Percentiles rank a stretch among this genome's conserved stretches.
Evolutionary conservation across 108 stramenopile genomes (phyloP).

Genomic region (Cyclotella distinguenda): DNA sequence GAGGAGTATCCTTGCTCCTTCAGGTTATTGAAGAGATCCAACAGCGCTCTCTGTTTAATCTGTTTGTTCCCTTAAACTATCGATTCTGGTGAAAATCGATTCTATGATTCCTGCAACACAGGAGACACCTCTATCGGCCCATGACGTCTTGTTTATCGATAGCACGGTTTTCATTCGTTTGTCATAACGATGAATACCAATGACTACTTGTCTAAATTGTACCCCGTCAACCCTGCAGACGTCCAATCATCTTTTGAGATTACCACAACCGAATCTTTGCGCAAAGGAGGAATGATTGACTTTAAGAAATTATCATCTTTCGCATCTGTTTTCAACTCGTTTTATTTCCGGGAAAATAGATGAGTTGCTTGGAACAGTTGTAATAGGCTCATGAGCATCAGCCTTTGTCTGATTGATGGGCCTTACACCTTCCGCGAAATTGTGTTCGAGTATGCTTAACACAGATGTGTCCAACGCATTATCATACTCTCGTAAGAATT

Average conservation of each 20-base stretch:
- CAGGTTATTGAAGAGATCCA: slow-evolving; percentile 86
- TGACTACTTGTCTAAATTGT: slow-evolving; percentile 44
- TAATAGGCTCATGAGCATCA: slow-evolving; percentile 29
- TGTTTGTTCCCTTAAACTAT: slow-evolving; percentile 72
- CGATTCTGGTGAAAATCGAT: slow-evolving; percentile 85
- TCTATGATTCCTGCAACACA: slow-evolving; percentile 56
- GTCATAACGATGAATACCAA: slow-evolving; percentile 50
- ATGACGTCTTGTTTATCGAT: slow-evolving; percentile 30
- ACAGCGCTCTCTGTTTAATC: slow-evolving; percentile 91
- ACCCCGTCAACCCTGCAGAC: slow-evolving; percentile 19
- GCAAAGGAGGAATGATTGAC: no score
- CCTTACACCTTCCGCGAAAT: slow-evolving; percentile 58
- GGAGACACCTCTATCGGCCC: slow-evolving; percentile 44
- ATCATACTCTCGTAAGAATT: slow-evolving; percentile 75
- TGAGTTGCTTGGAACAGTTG: slow-evolving; percentile 26
- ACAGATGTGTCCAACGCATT: slow-evolving; percentile 73
- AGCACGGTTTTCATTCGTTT: slow-evolving; percentile 53
- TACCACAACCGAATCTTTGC: slow-evolving; percentile 6
- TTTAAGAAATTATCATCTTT: slow-evolving; percentile 24
- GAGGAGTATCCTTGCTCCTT: slow-evolving; percentile 67
- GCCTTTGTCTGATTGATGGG: slow-evolving; percentile 37
- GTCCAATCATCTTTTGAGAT: slow-evolving; percentile 19
- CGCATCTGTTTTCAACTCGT: slow-evolving; percentile 31
- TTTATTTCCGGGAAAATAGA: slow-evolving; percentile 32
- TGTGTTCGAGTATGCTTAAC: slow-evolving; percentile 64